These are phyloP conservation scores for Datisca glomerata DNA, from an alignment of 306 rosid species.

Conservation along the genomic window DNA sequence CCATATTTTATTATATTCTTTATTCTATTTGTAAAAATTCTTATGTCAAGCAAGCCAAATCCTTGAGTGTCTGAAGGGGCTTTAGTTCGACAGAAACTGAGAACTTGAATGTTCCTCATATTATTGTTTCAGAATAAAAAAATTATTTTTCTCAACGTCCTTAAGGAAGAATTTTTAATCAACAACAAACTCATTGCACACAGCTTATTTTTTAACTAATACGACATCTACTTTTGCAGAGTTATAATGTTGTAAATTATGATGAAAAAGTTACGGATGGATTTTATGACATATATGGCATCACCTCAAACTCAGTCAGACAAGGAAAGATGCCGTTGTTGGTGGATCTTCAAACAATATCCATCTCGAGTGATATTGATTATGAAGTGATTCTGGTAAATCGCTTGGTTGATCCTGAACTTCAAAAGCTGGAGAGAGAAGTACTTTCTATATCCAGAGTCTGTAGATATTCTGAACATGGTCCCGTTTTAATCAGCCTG, in stretches of 20 bases:
- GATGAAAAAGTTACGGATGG: constrained; percentile 90
- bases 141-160: too few species aligned
- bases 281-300: constrained; percentile 79
- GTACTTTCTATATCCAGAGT: constrained; percentile 37
- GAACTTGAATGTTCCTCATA: too few species aligned
- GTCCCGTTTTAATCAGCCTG: constrained; percentile 53
- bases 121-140: too few species aligned
- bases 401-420: constrained; percentile 50
- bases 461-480: constrained; percentile 42
- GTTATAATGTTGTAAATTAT: constrained; percentile 72
- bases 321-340: constrained; percentile 90
- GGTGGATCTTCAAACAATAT: constrained; percentile 56
- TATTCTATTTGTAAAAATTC: too few species aligned
- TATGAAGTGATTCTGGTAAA: constrained; percentile 81
- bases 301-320: constrained; percentile 41
- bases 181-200: too few species aligned
- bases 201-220: too few species aligned
- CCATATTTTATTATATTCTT: too few species aligned
- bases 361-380: constrained; percentile 48
- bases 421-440: constrained; percentile 59
- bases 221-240: constrained; percentile 32
- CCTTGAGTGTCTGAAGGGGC: too few species aligned
- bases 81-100: too few species aligned
- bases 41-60: too few species aligned
- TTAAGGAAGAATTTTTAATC: too few species aligned